Evolutionary conservation across 2,329 filamentous ascomycete species (phyloP).

Genomic region (Zymoseptoria ardabiliae): DNA sequence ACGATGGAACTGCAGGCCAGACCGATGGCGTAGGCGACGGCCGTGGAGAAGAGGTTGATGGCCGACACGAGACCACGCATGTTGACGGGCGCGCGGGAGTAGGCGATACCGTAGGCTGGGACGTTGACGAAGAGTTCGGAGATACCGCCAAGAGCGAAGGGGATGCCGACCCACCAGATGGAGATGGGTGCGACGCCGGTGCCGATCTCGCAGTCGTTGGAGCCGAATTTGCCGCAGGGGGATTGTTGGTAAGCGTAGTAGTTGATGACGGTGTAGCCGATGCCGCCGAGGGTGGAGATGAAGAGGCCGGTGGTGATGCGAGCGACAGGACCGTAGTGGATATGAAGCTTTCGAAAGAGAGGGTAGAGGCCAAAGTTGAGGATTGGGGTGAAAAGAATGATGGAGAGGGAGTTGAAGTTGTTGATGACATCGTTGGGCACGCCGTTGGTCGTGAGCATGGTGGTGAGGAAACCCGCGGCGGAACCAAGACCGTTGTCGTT

Average conservation of each 20-base stretch:
- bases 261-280: constrained; percentile 35
- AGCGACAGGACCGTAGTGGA: constrained; percentile 43
- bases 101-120: constrained; percentile 40
- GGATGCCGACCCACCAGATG: constrained; percentile 38
- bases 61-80: constrained; percentile 39
- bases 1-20: constrained; percentile 34
- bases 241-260: constrained; percentile 41
- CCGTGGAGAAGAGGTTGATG: constrained; percentile 37
- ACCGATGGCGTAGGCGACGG: constrained; percentile 34
- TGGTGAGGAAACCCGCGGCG: constrained; percentile 19
- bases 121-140: constrained; percentile 39
- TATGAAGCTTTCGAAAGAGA: constrained; percentile 33
- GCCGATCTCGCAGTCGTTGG: constrained; percentile 30
- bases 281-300: constrained; percentile 42
- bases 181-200: constrained; percentile 32
- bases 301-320: constrained; percentile 42
- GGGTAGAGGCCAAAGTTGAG: constrained; percentile 40
- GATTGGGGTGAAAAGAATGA: constrained; percentile 38
- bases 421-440: constrained; percentile 42
- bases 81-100: constrained; percentile 35
- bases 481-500: constrained; percentile 29
- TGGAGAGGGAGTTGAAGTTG: constrained; percentile 40
- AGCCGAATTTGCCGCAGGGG: constrained; percentile 37
- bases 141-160: constrained; percentile 32
- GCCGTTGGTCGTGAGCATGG: constrained; percentile 26